phyloP scores from a whole-genome alignment of 495 filamentous ascomycete genomes.

The Neurospora sp. region DNA sequence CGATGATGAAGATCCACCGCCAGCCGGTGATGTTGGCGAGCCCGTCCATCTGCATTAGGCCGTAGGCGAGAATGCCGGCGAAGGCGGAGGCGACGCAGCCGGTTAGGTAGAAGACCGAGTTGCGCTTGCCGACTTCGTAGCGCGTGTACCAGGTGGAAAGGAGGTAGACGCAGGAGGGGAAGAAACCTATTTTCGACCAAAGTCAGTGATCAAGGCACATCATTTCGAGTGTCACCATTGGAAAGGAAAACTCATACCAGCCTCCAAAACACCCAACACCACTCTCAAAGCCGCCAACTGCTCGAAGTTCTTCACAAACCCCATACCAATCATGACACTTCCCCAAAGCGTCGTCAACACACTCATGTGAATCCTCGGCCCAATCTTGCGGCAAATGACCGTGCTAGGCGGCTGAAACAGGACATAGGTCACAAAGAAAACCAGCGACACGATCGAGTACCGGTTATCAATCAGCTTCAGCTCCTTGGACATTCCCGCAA shows the following conservation, averaged over 20 bases:
- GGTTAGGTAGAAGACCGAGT: slow-evolving; percentile 54
- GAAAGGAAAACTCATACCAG: slow-evolving; percentile 26
- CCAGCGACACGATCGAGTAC: slow-evolving; percentile 48
- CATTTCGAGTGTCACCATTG: neutral
- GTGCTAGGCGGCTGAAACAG: slow-evolving; percentile 52
- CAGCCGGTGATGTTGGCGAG: slow-evolving; percentile 42
- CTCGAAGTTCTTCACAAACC: slow-evolving; percentile 43
- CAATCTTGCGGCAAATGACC: slow-evolving; percentile 48
- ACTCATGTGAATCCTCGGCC: slow-evolving; percentile 46
- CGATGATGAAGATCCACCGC: slow-evolving; percentile 57
- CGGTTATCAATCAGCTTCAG: slow-evolving; percentile 32
- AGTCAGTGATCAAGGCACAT: neutral
- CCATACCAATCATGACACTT: slow-evolving; percentile 49
- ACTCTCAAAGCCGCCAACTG: slow-evolving; percentile 45
- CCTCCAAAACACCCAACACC: slow-evolving; percentile 53
- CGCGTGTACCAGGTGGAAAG: slow-evolving; percentile 56
- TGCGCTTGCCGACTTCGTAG: slow-evolving; percentile 55
- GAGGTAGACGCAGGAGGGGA: slow-evolving; percentile 52
- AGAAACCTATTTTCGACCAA: slow-evolving; percentile 30
- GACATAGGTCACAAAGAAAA: slow-evolving; percentile 60
- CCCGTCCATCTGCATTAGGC: slow-evolving; percentile 48
- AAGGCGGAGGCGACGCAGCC: slow-evolving; percentile 52
- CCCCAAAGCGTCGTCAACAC: slow-evolving; percentile 44
- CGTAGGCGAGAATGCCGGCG: slow-evolving; percentile 54
- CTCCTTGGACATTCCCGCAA: slow-evolving; percentile 53